These are phyloP conservation scores for Yamadazyma trypodendri DNA, from an alignment of 1,139 yeast species.

Conservation along the genomic window DNA sequence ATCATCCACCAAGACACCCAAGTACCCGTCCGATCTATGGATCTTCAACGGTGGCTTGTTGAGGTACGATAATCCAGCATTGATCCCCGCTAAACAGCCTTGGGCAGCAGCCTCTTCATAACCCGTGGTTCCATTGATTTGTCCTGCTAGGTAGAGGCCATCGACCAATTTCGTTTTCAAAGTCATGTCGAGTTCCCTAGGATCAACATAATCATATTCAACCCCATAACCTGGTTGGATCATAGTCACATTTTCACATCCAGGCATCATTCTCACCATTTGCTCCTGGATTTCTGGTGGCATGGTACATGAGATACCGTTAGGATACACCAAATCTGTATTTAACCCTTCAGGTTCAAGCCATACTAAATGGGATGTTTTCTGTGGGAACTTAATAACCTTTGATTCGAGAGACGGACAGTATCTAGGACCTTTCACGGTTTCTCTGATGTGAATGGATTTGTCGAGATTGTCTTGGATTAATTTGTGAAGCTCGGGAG, in stretches of 20 bases:
- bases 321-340: slow-evolving; percentile 85
- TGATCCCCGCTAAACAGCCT: slow-evolving; percentile 93
- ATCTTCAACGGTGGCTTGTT: slow-evolving; percentile 51
- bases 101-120: slow-evolving; percentile 99
- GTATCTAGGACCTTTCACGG: slow-evolving; percentile 94
- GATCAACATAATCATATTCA: slow-evolving; percentile 95
- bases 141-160: slow-evolving; percentile 92
- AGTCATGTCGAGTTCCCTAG: slow-evolving; percentile 76
- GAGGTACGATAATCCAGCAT: slow-evolving; percentile 64
- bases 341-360: slow-evolving; percentile 94
- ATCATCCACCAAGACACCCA: slow-evolving; percentile 93
- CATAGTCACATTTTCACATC: slow-evolving; percentile 85
- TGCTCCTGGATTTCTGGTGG: slow-evolving; percentile 86
- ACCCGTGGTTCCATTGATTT: slow-evolving; percentile 98
- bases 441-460: slow-evolving; percentile 87
- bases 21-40: slow-evolving; percentile 78
- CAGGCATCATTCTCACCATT: slow-evolving; percentile 77
- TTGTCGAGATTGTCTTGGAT: slow-evolving; percentile 70
- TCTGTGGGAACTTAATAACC: slow-evolving; percentile 75
- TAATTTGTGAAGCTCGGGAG: slow-evolving; percentile 68
- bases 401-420: slow-evolving; percentile 97
- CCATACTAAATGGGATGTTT: slow-evolving; percentile 81
- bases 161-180: slow-evolving; percentile 77
- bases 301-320: slow-evolving; percentile 95
- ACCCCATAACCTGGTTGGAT: slow-evolving; percentile 97